A percentile compares a stretch with the other conserved stretches of the same genome.
Evolutionary conservation across 768 basidiomycete genomes (phyloP).

Genomic region (Lentinula sp.): DNA sequence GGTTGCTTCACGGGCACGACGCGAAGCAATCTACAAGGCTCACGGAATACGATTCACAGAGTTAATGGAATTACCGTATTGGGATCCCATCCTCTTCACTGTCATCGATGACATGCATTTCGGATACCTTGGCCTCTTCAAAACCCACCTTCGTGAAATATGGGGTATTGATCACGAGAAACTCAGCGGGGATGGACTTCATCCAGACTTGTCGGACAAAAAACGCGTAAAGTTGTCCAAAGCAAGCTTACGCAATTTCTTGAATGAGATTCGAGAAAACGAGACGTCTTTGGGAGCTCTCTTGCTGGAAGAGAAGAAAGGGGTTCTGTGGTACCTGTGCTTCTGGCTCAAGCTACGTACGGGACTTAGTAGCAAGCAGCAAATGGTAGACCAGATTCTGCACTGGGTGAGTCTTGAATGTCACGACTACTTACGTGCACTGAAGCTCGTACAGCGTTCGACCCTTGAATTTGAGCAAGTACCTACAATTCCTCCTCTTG

Average conservation of each 20-base stretch:
- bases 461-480: neutral
- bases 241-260: neutral
- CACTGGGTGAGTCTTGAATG: neutral
- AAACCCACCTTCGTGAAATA: slow-evolving; percentile 19
- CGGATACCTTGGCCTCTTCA: slow-evolving; percentile 25
- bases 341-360: neutral
- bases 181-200: neutral
- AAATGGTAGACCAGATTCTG: neutral
- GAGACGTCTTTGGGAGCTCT: neutral
- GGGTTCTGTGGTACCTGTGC: neutral
- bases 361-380: too few relatives aligned
- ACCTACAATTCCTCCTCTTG: neutral
- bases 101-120: slow-evolving; percentile 3
- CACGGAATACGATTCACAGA: slow-evolving; percentile 23
- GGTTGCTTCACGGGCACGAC: slow-evolving; percentile 8
- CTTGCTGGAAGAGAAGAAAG: neutral
- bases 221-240: neutral
- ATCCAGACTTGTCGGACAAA: neutral
- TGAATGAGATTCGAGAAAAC: neutral
- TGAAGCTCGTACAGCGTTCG: neutral
- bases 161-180: slow-evolving; percentile 10
- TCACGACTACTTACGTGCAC: too few relatives aligned
- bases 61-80: slow-evolving; percentile 27
- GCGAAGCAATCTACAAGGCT: slow-evolving; percentile 9
- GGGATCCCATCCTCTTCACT: slow-evolving; percentile 20